Conservation (phyloP, 495 filamentous ascomycete species). For the Talaromyces borbonicus region DNA sequence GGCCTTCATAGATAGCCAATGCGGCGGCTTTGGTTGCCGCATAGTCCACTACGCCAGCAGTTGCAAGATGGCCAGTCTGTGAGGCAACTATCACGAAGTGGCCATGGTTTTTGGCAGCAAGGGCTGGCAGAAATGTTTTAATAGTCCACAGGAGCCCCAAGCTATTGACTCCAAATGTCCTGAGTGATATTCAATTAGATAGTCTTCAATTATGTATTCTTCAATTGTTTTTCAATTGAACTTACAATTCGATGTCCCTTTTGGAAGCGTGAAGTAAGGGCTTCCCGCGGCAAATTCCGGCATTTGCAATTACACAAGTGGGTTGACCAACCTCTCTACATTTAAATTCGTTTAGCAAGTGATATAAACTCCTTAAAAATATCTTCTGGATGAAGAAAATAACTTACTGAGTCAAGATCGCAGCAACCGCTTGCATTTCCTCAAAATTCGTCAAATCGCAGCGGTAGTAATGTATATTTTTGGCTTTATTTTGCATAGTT, state of each 20-base stretch:
- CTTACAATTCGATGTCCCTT: slow-evolving; percentile 38
- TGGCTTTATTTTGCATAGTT: not conserved
- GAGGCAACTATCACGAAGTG: slow-evolving; percentile 69
- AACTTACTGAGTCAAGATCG: slow-evolving; percentile 36
- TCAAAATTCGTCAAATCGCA: slow-evolving; percentile 64
- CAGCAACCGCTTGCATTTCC: slow-evolving; percentile 48
- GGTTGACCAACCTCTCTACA: slow-evolving; percentile 8
- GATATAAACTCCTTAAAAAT: not conserved
- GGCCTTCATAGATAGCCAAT: slow-evolving; percentile 53
- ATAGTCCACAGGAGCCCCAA: slow-evolving; percentile 36
- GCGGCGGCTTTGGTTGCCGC: slow-evolving; percentile 63
- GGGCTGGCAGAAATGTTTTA: slow-evolving; percentile 65
- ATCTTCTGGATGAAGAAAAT: not conserved
- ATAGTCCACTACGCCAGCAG: slow-evolving; percentile 53
- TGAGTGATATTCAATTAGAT: slow-evolving; percentile 59
- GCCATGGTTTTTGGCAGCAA: slow-evolving; percentile 50
- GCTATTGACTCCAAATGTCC: not conserved
- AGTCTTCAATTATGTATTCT: too few relatives aligned
- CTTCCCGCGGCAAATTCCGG: slow-evolving; percentile 59
- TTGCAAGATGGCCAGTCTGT: slow-evolving; percentile 59
- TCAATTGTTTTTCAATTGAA: too few relatives aligned
- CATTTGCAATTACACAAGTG: slow-evolving; percentile 60
- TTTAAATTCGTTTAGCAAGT: not conserved
- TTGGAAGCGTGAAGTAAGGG: slow-evolving; percentile 50
- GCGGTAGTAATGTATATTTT: slow-evolving; percentile 50